Base-by-base conservation (phyloP, 208 protist species). In the Leptomonas pyrrhocoris region DNA sequence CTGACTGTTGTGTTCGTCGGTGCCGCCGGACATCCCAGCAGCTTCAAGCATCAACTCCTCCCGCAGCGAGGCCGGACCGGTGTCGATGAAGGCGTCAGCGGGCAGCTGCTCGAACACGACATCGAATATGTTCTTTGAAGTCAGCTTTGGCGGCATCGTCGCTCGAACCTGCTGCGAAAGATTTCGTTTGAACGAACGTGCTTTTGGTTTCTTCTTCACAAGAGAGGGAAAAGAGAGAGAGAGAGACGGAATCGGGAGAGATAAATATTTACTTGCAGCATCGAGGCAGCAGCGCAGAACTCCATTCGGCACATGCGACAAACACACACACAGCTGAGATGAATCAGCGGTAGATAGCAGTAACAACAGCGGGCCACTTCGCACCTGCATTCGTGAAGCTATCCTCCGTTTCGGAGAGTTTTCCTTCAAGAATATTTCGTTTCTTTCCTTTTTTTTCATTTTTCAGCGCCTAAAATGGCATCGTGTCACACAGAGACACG, bases 71-170 rank as follows among this genome's bases (percentile, higher is more conserved):
- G 73, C 68, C 21, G 88, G 79, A 16, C 85, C 85, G 12, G 79
- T 83, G 68, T 94, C 70, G 12, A 94, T 74, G 49, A 81, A 62
- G 2, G 83, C 79, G 71, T 88, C 77, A 0, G 81, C 81, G 0
- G 88, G 88, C 27, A 94, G 84, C 45, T 71, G 77, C 19, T 73
- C 72, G 56, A 94, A 94, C 34, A 94, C 64, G 13, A 78, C 84
- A 56, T 94, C 88, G 66, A 94, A 94, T 0, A 94, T 74, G 21
- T 89, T 94, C 42, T 85, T 85, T 2, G 83, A 88, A 0, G 73
- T 80, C 9, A 85, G 53, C n/a, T 70, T 85, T 1, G 75, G 72
- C 27, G 68, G 80, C 76, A 85, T 85, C 7, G 21, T 18, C 40
- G 9, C 18, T 57, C 40, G 23, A 2, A 23, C 31, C 5, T 42